Evolutionary conservation across 768 basidiomycete genomes (phyloP), one percentile per base, ranked within the genome.

Genomic region (Pleurotus cornucopiae): DNA sequence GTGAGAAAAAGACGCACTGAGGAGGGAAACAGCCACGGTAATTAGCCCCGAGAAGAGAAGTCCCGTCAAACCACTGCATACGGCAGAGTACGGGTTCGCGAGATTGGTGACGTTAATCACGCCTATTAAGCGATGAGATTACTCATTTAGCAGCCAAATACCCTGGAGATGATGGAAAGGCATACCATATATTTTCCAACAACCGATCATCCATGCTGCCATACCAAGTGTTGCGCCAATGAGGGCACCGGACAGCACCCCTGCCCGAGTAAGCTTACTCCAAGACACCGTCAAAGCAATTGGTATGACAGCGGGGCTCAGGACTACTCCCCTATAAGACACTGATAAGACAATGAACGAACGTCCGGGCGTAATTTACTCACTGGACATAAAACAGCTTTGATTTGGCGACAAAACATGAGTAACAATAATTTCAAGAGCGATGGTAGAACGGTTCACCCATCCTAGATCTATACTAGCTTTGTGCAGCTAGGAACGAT

Each of bases 121-220:
- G 9, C 74, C 74, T 74, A 48, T 26, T 18, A 14, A 40, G 3
- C 0, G 16, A 1, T 54, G 16, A 54, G 0, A 43, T 16, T n/a
- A 54, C 43, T 18, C 12, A 20, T 20, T 12, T n/a, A 21, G 11
- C 5, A 9, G 41, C 9, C 20, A 13, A 13, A 44, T 16, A 7
- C 5, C 6, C 41, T 44, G 21, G 53, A 43, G 38, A 12, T 7
- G 14, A 12, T 4, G 12, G 1, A 45, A n/a, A 21, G 38, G 57
- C 63, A 14, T 55, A 73, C 76, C 77, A 46, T 71, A 77, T 49
- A 77, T 78, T 61, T 80, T 78, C 73, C 70, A 75, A 57, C 79
- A 79, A 0, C 76, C 73, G 6, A 80, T 69, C 73, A 80, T 77
- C 77, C 78, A 81, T 16, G 78, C 77, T 0, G 74, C 41, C 73